Conservation (phyloP, 106 monocot genomes). For the Dioscorea alata region DNA sequence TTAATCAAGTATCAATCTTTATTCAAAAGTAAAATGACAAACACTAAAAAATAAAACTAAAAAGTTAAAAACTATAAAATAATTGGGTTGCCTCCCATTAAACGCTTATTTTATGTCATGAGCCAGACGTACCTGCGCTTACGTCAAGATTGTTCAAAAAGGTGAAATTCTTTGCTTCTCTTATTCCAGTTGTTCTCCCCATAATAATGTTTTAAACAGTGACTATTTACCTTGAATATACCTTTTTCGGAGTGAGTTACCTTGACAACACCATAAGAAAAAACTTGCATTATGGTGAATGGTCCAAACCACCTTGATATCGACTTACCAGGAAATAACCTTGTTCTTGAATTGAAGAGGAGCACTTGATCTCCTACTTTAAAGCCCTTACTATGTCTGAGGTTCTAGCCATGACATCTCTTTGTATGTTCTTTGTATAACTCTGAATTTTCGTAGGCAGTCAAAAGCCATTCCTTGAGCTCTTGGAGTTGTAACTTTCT, state of each 20-base stretch:
- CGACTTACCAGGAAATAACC: not conserved
- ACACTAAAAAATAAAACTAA: too few relatives aligned
- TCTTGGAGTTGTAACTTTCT: not conserved
- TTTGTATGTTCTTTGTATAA: not conserved
- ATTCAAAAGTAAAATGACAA: too few relatives aligned
- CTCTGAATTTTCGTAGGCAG: not conserved
- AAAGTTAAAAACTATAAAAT: too few relatives aligned
- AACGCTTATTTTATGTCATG: not conserved
- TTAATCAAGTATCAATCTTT: too few relatives aligned
- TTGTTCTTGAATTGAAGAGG: not conserved
- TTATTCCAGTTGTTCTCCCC: too few relatives aligned
- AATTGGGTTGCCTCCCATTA: not conserved
- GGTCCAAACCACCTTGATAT: not conserved
- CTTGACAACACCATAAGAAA: not conserved
- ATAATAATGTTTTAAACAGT: not conserved
- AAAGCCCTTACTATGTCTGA: not conserved
- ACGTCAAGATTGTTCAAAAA: not conserved
- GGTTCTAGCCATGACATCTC: not conserved
- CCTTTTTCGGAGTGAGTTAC: not conserved
- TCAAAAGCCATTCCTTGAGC: not conserved
- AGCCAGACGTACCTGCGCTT: not conserved
- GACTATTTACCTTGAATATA: constrained; percentile 1
- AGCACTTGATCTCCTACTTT: not conserved
- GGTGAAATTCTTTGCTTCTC: too few relatives aligned
- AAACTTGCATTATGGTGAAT: not conserved